phyloP scores from a whole-genome alignment of 192 early-diverging fungal species.

The Coemansia sp. region DNA sequence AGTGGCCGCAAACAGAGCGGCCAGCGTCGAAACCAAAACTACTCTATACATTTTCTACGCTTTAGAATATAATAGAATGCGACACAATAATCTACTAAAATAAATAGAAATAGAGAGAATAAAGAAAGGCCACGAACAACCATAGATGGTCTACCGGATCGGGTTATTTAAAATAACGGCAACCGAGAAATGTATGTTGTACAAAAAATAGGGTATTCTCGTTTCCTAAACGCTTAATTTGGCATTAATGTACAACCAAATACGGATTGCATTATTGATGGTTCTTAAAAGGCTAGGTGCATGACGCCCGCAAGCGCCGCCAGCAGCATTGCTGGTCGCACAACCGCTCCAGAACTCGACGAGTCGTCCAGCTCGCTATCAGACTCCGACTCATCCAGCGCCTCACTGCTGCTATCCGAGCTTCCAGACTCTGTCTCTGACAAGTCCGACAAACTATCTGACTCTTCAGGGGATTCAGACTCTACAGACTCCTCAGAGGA shows the following conservation, averaged over 20 bases:
- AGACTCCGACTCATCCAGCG: neutral
- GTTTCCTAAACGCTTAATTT: too few relatives aligned
- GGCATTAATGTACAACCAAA: too few relatives aligned
- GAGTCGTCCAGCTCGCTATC: neutral
- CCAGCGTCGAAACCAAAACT: neutral
- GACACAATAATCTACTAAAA: neutral
- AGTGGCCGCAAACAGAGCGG: neutral
- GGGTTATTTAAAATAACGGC: too few relatives aligned
- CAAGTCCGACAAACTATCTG: neutral
- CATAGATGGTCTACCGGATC: too few relatives aligned
- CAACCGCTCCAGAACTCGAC: neutral
- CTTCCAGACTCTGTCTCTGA: neutral
- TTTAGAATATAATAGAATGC: neutral
- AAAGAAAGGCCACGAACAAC: neutral
- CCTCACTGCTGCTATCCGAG: slow-evolving; percentile 6
- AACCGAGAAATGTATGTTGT: too few relatives aligned
- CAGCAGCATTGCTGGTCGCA: slow-evolving; percentile 5
- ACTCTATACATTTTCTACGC: neutral
- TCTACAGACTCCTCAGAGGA: neutral
- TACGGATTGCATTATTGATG: too few relatives aligned
- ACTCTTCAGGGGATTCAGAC: neutral
- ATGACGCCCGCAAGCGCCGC: neutral
- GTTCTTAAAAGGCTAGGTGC: too few relatives aligned
- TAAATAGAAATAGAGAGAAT: neutral
- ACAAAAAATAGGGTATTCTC: too few relatives aligned